A percentile compares a stretch with the other conserved stretches of the same genome.
Evolutionary conservation across 2,329 filamentous ascomycete species (phyloP).

Genomic region (Alternaria alternata): DNA sequence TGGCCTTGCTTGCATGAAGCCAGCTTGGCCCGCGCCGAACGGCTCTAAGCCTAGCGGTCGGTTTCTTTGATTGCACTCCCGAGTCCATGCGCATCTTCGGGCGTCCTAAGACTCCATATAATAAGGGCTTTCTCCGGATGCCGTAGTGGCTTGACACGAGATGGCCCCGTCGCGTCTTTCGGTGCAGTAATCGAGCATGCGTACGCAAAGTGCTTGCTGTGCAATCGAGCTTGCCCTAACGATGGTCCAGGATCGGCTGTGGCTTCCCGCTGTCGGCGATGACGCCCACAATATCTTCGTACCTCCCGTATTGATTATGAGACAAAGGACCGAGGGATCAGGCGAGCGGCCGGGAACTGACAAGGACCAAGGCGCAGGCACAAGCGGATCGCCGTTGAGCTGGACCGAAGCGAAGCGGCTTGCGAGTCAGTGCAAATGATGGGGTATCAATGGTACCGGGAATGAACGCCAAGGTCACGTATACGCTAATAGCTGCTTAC

Average conservation of each 20-base stretch:
- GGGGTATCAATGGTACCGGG: constrained; percentile 9
- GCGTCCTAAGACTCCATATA: constrained; percentile 21
- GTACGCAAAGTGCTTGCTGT: constrained; percentile 18
- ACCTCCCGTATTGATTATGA: constrained; percentile 11
- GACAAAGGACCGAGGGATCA: constrained; percentile 19
- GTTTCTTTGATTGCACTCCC: constrained; percentile 38
- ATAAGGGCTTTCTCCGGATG: constrained; percentile 33
- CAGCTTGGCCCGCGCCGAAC: constrained; percentile 39
- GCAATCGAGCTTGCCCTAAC: constrained; percentile 24
- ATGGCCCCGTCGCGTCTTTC: constrained; percentile 26
- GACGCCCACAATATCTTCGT: constrained; percentile 17
- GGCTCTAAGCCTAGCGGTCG: constrained; percentile 34
- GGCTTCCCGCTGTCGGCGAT: constrained; percentile 14
- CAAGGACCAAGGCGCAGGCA: constrained; percentile 21
- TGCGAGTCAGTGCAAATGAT: constrained; percentile 19
- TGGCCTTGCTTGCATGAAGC: constrained; percentile 45
- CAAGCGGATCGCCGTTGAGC: constrained; percentile 26
- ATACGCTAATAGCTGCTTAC: constrained; percentile 10
- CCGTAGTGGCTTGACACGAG: constrained; percentile 23
- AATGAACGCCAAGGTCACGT: constrained; percentile 9
- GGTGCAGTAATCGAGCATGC: constrained; percentile 23
- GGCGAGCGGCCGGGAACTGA: constrained; percentile 20
- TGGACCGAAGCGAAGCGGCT: constrained; percentile 25
- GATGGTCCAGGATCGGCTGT: constrained; percentile 22
- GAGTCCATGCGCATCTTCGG: constrained; percentile 35